Base-by-base conservation (phyloP, 768 basidiomycete species). In the Boletus sp. region DNA sequence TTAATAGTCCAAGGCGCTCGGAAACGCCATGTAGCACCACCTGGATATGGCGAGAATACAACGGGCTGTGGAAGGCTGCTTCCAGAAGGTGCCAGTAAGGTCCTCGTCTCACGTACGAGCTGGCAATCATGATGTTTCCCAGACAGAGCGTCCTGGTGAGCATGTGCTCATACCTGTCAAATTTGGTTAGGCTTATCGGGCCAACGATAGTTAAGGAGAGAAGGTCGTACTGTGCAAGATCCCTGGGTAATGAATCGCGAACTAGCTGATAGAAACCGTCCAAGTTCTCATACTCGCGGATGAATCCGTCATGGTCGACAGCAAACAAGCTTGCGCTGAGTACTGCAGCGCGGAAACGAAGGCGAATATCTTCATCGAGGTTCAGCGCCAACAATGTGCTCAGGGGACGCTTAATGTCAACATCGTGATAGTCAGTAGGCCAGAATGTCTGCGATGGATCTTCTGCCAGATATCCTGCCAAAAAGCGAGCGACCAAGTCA, bases 61-160 rank as follows among this genome's bases (percentile, higher is more conserved):
- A 59, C 41, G 59, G 59, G 17, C 64, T 67, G 59, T 78, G 71
- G 60, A 60, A 76, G 63, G 70, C 82, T 7, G 83, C 81, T 69
- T 95, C 93, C 57, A 98, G 75, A 48, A 98, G 68, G 70, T 96
- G 89, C 85, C 89, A 94, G 67, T 96, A 94, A 1, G 93, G 82
- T 4, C 86, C 89, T 15, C 92, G 84, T 29, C 95, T 81, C 20
- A 89, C 81, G 2, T 82, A 80, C 1, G 92, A 87, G 65, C 86
- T 89, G 17, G 84, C 80, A 40, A 97, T 80, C 80, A 92, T 86
- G 60, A 87, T 82, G 71, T 92, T 93, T 29, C 84, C 88, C 14
- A 90, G 76, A 18, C 79, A 83, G 30, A 93, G 76, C 30, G 86
- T 78, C 41, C 87, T 83, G 11, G 87, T 92, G 51, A 90, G 75